A percentile compares a stretch with the other conserved stretches of the same genome.
phyloP scores from a whole-genome alignment of 352 stramenopile genomes.

The Globisporangium cylindrosporum region DNA sequence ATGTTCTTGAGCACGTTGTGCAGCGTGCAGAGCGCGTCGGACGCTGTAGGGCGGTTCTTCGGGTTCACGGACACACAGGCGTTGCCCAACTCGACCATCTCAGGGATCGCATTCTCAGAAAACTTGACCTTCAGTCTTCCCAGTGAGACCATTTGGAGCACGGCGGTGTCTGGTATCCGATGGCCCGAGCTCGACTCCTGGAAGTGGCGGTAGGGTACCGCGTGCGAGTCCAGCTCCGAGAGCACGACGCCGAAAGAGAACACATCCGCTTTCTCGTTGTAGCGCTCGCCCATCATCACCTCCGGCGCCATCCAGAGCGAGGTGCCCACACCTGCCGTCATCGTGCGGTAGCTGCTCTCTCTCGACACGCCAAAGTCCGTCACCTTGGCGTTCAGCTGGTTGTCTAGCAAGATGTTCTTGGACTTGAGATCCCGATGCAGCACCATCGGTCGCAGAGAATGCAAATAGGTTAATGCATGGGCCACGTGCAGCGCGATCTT shows the following conservation, averaged over 20 bases:
- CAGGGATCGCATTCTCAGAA: background rate
- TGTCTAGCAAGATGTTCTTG: slow-evolving; percentile 25
- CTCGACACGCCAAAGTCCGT: slow-evolving; percentile 50
- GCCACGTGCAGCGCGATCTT: slow-evolving; percentile 29
- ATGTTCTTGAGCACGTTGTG: slow-evolving; percentile 5
- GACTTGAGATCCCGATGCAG: slow-evolving; percentile 20
- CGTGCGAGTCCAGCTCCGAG: background rate
- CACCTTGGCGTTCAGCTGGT: slow-evolving; percentile 43
- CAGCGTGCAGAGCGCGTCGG: background rate
- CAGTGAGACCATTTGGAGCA: background rate
- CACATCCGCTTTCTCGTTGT: too few species aligned
- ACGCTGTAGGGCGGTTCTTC: background rate
- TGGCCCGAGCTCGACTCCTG: background rate
- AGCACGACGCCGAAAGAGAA: background rate
- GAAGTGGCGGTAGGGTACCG: background rate
- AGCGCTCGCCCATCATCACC: slow-evolving; percentile 24
- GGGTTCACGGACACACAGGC: background rate
- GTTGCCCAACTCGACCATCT: background rate
- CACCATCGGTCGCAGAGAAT: slow-evolving; percentile 31
- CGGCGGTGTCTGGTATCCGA: background rate
- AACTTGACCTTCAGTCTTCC: background rate
- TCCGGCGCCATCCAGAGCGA: slow-evolving; percentile 49
- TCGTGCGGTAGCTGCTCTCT: background rate
- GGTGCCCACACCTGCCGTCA: slow-evolving; percentile 23
- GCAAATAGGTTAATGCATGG: slow-evolving; percentile 37